Conservation (phyloP, 2,329 filamentous ascomycete species). For the Trichoderma citrinoviride region DNA sequence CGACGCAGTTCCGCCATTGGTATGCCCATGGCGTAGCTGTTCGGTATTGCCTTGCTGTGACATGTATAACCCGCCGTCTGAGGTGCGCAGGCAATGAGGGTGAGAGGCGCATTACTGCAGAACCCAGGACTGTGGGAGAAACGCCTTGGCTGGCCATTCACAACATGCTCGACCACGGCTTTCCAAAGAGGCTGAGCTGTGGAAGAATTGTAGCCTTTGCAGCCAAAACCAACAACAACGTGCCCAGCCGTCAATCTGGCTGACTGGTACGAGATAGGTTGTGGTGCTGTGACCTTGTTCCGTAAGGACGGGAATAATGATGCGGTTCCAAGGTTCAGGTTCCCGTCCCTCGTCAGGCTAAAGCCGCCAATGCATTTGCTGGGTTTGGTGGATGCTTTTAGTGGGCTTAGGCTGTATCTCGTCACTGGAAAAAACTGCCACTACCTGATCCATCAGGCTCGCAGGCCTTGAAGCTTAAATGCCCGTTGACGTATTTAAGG, state of each 20-base stretch:
- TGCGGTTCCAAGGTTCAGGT: too few relatives aligned
- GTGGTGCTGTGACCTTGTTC: too few relatives aligned
- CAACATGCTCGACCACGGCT: neutral
- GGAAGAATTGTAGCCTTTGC: neutral
- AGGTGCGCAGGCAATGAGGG: neutral
- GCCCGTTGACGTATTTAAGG: neutral
- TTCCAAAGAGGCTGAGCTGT: neutral
- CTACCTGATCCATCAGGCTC: neutral
- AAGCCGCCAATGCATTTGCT: neutral
- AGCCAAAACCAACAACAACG: neutral
- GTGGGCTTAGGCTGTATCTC: neutral
- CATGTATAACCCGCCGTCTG: neutral
- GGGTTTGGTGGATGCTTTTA: neutral
- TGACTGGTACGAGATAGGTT: neutral
- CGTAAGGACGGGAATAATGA: too few relatives aligned
- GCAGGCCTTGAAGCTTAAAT: neutral
- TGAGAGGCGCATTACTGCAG: neutral
- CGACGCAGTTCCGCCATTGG: neutral
- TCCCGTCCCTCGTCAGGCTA: constrained; percentile 17
- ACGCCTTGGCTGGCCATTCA: neutral
- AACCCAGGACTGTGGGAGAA: neutral
- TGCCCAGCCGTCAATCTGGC: neutral
- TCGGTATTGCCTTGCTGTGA: neutral
- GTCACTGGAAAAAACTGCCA: constrained; percentile 16
- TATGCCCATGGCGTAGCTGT: neutral